Evolutionary conservation across 768 basidiomycete species (phyloP).

Genomic region (Tylopilus balloui): DNA sequence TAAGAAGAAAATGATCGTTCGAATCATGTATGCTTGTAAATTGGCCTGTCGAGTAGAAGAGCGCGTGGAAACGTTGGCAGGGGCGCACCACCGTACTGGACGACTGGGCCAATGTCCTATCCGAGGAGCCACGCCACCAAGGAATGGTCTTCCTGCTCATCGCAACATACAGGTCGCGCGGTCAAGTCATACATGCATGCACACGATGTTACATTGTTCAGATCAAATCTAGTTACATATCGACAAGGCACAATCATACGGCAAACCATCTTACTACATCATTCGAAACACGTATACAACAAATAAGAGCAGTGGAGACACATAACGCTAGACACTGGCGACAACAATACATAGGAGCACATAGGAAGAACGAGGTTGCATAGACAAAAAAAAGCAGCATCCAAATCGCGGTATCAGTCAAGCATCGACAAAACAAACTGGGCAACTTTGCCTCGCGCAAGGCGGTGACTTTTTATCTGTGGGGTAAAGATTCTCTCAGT

Average conservation of each 20-base stretch:
- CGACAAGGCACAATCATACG: not conserved
- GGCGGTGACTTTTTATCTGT: not conserved
- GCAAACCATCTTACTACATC: not conserved
- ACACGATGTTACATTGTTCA: not conserved
- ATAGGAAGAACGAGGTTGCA: constrained; percentile 6
- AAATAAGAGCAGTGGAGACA: not conserved
- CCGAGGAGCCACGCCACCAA: no score
- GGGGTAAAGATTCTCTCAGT: constrained; percentile 6
- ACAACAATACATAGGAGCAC: not conserved
- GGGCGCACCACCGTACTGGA: no score
- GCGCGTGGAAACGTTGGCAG: no score
- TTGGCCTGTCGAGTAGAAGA: no score
- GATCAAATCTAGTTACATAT: not conserved
- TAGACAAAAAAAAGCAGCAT: not conserved
- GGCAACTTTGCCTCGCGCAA: not conserved
- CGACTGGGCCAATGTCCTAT: no score
- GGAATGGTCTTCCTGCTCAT: no score
- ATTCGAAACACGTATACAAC: constrained; percentile 1
- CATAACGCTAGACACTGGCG: not conserved
- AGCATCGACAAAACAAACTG: not conserved
- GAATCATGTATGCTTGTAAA: no score
- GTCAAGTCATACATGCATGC: no score
- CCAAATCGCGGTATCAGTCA: constrained; percentile 1
- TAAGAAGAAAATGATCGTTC: no score
- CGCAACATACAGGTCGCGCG: no score